Evolutionary conservation across 148 eudicot genomes (phyloP), one percentile per base, ranked within the genome.

Genomic region (Fagopyrum esculentum): DNA sequence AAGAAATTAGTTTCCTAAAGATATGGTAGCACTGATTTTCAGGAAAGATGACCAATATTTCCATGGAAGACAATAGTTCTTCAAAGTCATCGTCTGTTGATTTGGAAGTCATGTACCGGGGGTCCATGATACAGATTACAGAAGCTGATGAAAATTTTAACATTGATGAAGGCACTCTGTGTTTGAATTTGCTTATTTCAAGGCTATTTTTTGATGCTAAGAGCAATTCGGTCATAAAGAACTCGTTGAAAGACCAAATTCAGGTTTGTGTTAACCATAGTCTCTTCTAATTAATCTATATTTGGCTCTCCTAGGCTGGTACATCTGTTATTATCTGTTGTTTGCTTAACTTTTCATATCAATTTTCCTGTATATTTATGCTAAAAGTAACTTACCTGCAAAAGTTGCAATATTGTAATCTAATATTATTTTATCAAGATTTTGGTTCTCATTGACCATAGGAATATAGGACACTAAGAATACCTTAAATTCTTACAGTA

Each of bases 191-290:
- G 83, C 74, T 95, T 61, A 74, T 89, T 40, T 85, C 99, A 40
- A 83, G 97, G 55, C 81, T 95, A 74, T 95, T 95, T 83, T 95
- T 95, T 80, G 99, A 95, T 87, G 94, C 85, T 73, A 90, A 89
- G 84, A 81, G 82, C 59, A 95, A 86, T 78, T 11, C 30, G 46
- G 83, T 73, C 80, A 84, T 95, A 57, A 90, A 75, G 83, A 85
- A 49, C 56, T 82, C 83, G 51, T 45, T 90, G 59, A 87, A 90
- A 80, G 85, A 84, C 45, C 86, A 94, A 51, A 85, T 95, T 85
- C 99, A 95, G 99, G 99, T 95, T 66, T 72, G 75, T 71, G 19
- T 51, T 78, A 49, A 69, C 78, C 56, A 56, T 79, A 71, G 44
- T 77, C 46, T 61, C 71, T 49, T 48, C 77, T n/a, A n/a, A n/a